Base-by-base conservation (phyloP, 306 rosid species). In the Acacia confusa region DNA sequence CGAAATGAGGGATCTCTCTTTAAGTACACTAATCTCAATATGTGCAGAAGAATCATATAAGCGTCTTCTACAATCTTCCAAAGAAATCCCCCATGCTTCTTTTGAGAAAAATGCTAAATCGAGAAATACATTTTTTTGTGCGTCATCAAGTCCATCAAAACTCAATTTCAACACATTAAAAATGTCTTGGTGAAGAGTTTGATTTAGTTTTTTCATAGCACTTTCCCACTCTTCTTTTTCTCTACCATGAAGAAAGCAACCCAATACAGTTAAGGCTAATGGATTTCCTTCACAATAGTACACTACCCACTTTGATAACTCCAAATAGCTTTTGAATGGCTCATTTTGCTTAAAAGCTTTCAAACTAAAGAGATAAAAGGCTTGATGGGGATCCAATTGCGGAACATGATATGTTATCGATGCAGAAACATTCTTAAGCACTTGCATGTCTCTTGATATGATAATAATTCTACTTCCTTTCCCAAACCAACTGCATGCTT, bases 401-500 rank as follows among this genome's bases (percentile, higher is more conserved):
- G 34, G 38, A 22, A 74, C 57, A 43, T 16, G 22, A 28, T 74
- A 78, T 24, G 38, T 24, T 68, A 7, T 3, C 11, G 0, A 5
- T 24, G 34, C 76, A 28, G 2, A 52, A 20, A n/a, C n/a, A 74
- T 28, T 67, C 19, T 36, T 16, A 19, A 83, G 47, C 20, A 73
- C 40, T 13, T 78, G 27, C 7, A 6, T 14, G 58, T 78, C 69
- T 69, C 82, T 71, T 12, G 82, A 65, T 41, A 75, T 78, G 3
- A 77, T 28, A 57, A 78, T 73, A 25, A 83, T 75, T 67, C 63
- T 66, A 53, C 80, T 81, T 27, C 50, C 80, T 27, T 1, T 1
- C 4, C 64, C 72, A 28, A 66, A 82, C 63, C 61, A 43, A 52
- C 25, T 30, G 41, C 13, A 9, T 1, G 6, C 4, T 38, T 30